Percentiles rank a stretch among this genome's conserved stretches.
phyloP scores from a whole-genome alignment of 768 basidiomycete genomes.

The Hortiboletus campestris region DNA sequence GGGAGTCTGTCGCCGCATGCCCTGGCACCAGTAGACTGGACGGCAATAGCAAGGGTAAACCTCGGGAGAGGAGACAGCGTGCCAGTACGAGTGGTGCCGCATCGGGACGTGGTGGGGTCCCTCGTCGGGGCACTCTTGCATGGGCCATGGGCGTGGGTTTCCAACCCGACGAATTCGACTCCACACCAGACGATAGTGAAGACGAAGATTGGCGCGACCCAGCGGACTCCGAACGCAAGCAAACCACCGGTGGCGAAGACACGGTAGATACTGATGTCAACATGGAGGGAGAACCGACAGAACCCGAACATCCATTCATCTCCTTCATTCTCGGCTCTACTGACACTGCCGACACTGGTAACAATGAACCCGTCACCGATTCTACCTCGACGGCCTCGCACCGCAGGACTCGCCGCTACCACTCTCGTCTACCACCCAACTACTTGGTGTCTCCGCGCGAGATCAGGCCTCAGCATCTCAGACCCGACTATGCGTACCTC shows the following conservation, averaged over 20 bases:
- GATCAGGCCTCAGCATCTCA: slow-evolving; percentile 29
- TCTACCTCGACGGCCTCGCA: slow-evolving; percentile 3
- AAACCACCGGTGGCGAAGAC: neutral
- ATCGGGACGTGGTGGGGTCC: neutral
- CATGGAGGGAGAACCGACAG: slow-evolving; percentile 8
- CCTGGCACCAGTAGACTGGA: neutral
- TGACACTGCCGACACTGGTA: neutral
- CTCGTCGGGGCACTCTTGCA: slow-evolving; percentile 12
- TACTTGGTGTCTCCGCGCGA: slow-evolving; percentile 17
- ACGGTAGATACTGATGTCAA: neutral
- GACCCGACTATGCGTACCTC: slow-evolving; percentile 53
- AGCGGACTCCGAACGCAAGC: neutral
- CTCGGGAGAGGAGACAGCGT: neutral
- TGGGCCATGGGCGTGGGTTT: slow-evolving; percentile 18
- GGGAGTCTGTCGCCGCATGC: neutral
- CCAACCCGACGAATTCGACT: slow-evolving; percentile 7
- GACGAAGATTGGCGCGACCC: slow-evolving; percentile 26
- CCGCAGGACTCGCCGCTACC: slow-evolving; percentile 19
- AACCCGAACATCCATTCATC: slow-evolving; percentile 11
- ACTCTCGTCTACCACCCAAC: slow-evolving; percentile 11
- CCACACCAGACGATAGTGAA: slow-evolving; percentile 10
- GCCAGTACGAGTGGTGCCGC: neutral
- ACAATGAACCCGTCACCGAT: neutral
- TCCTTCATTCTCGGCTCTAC: slow-evolving; percentile 5
- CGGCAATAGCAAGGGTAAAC: neutral